Conservation (phyloP, 176 grass and related monocot genomes). For the Cenchrus americanus region DNA sequence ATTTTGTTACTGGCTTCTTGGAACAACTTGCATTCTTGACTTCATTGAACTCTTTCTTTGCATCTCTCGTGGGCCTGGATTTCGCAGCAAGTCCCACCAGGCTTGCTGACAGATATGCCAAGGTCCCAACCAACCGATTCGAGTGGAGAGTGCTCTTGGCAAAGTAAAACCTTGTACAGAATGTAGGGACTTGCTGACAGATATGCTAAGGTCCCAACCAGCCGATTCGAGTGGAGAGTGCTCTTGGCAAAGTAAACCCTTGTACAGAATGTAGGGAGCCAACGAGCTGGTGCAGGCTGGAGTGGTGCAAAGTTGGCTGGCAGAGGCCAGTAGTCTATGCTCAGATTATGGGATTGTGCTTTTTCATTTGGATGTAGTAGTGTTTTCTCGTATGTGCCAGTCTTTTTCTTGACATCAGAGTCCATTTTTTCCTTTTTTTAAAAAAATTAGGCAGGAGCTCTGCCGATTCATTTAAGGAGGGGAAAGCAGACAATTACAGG, state of each 20-base stretch:
- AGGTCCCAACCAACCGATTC: not conserved
- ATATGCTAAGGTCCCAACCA: slow-evolving; percentile 20
- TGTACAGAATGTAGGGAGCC: slow-evolving; percentile 16
- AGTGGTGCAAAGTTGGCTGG: no score
- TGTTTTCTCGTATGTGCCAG: slow-evolving; percentile 9
- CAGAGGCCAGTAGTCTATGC: no score
- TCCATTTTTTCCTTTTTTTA: no score
- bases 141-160: not conserved
- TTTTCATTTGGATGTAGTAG: no score
- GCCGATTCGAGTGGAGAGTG: not conserved
- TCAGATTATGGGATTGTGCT: no score
- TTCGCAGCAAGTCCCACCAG: slow-evolving; percentile 14
- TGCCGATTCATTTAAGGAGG: no score
- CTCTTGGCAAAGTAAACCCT: not conserved
- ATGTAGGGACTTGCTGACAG: slow-evolving; percentile 20
- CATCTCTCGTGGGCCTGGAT: not conserved
- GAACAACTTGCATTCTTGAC: slow-evolving; percentile 35
- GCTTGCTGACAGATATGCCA: slow-evolving; percentile 30
- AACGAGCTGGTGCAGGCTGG: not conserved
- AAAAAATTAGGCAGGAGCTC: no score
- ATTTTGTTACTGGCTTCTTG: slow-evolving; percentile 37
- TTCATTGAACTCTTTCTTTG: slow-evolving; percentile 47
- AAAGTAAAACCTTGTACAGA: not conserved
- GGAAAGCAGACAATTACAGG: no score
- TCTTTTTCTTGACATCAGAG: not conserved